phyloP scores from a whole-genome alignment of 768 basidiomycete genomes.

The Mycena rosella region DNA sequence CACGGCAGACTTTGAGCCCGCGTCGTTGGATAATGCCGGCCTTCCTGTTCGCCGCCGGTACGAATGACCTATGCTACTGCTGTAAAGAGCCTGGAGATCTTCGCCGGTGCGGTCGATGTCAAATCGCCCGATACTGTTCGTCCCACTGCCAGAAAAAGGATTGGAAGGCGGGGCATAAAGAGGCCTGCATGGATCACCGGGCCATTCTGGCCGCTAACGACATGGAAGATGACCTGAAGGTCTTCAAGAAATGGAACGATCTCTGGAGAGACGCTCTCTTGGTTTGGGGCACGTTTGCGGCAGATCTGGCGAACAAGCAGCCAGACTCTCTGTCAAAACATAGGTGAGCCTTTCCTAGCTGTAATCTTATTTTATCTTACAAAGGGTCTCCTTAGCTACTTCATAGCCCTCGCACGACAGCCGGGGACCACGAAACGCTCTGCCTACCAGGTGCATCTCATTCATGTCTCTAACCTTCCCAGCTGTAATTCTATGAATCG shows the following conservation, averaged over 20 bases:
- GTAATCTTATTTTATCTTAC: not conserved
- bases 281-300: conserved; percentile 12
- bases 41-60: not conserved
- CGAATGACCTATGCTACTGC: not conserved
- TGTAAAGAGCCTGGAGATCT: not conserved
- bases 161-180: not conserved
- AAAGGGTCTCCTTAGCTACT: not conserved
- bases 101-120: not conserved
- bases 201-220: not conserved
- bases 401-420: not conserved
- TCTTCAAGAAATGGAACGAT: conserved; percentile 1
- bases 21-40: no score
- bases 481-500: no score
- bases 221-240: conserved; percentile 1
- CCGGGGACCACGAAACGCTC: not conserved
- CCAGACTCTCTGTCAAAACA: not conserved
- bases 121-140: not conserved
- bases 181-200: not conserved
- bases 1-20: no score
- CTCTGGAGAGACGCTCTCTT: not conserved
- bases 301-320: conserved; percentile 10
- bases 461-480: not conserved
- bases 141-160: not conserved
- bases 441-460: not conserved
- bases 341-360: not conserved